Base-by-base conservation (phyloP, 768 basidiomycete species). In the Astraeus odoratus region DNA sequence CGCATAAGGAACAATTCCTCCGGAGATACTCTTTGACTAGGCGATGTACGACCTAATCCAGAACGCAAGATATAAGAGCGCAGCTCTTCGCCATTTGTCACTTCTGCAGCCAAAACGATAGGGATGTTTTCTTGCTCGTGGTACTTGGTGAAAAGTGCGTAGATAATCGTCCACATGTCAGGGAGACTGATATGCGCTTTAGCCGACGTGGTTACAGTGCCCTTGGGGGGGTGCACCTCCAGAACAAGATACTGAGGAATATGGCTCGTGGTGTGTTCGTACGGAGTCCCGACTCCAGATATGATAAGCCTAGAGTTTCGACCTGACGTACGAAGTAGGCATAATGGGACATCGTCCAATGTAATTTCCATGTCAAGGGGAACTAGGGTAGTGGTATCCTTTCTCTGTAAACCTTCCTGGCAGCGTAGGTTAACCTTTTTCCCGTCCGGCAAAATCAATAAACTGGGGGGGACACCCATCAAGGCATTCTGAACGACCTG, bases 81-180 rank as follows among this genome's bases (percentile, higher is more conserved):
- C n/a, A 73, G 46, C 18, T 68, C 68, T 4, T 57, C 42, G 16
- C 39, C 40, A 44, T 71, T 70, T 0, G 52, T 25, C 4, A 72
- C 45, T 1, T 42, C 20, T 0, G 49, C 39, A n/a, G 61, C 54
- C 27, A 73, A 47, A 15, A 60, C 43, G 46, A 72, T 43, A 0
- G 74, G 74, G 43, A 74, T 65, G 31, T 64, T 59, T 37, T 75
- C 74, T 35, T 67, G 62, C 7, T 58, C 57, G 36, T 68, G 63
- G 50, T 66, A 54, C 27, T 63, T 48, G 5, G 66, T 67, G 55
- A 70, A 73, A 2, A 76, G 57, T 9, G 67, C 64, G 47, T 75
- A 70, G 13, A 74, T 48, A 29, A 57, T 53, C 3, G 57, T 66
- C 75, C 75, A 76, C 20, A 65, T 42, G 44, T 74, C 64, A 8